Evolutionary conservation across 148 eudicot genomes (phyloP).

Genomic region (Spergularia marina): DNA sequence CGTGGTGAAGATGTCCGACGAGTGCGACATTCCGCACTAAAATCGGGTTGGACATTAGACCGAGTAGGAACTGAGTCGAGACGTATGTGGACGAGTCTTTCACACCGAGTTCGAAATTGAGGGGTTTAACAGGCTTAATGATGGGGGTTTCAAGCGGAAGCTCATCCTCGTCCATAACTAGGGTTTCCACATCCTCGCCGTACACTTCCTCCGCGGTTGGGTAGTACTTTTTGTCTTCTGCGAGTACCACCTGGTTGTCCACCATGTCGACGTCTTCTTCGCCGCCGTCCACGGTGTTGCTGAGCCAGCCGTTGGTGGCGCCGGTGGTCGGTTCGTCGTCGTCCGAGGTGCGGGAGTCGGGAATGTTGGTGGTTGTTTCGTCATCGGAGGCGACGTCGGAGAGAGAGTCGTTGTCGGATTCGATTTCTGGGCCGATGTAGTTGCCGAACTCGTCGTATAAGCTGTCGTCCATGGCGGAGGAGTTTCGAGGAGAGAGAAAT

Average conservation of each 20-base stretch:
- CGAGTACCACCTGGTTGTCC: slow-evolving; percentile 78
- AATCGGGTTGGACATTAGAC: slow-evolving; percentile 83
- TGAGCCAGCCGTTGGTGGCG: slow-evolving; percentile 70
- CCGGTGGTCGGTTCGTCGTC: slow-evolving; percentile 29
- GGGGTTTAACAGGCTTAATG: slow-evolving; percentile 71
- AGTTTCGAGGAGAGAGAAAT: slow-evolving; percentile 7
- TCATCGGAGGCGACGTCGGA: slow-evolving; percentile 39
- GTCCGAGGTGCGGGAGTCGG: slow-evolving; percentile 13
- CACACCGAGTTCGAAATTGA: slow-evolving; percentile 88
- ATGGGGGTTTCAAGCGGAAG: slow-evolving; percentile 85
- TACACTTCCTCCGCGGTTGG: slow-evolving; percentile 98
- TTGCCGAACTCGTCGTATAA: slow-evolving; percentile 96
- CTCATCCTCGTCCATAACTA: slow-evolving; percentile 96
- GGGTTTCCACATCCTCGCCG: slow-evolving; percentile 95
- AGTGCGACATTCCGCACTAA: slow-evolving; percentile 93
- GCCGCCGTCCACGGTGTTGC: slow-evolving; percentile 35
- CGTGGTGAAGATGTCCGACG: slow-evolving; percentile 83
- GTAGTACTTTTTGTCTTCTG: slow-evolving; percentile 95
- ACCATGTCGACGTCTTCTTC: slow-evolving; percentile 53
- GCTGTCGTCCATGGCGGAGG: slow-evolving; percentile 74
- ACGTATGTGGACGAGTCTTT: slow-evolving; percentile 96
- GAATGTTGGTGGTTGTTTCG: slow-evolving; percentile 43
- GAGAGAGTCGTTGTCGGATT: slow-evolving; percentile 79
- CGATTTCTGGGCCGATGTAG: slow-evolving; percentile 97
- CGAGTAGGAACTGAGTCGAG: slow-evolving; percentile 85